Evolutionary conservation across 2,329 filamentous ascomycete genomes (phyloP), one percentile per base, ranked within the genome.

Genomic region (Furcasterigmium sp.): DNA sequence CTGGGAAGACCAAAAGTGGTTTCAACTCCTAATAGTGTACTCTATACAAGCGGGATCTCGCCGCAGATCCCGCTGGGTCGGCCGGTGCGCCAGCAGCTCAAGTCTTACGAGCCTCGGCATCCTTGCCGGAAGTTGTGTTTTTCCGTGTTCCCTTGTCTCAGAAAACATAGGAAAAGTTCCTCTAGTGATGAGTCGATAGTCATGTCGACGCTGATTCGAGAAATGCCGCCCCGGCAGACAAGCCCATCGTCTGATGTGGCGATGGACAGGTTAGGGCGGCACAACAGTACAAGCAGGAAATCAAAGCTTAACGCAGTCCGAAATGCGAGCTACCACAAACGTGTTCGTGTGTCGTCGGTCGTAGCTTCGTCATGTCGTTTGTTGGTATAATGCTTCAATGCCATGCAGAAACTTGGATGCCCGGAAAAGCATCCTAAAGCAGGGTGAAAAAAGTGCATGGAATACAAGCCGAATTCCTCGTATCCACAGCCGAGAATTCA

Each of bases 361-460:
- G 40, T 49, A 47, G 39, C 38, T 34, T 51, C 48, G 40, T 51
- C 17, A 49, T 43, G 40, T 49, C 48, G 47, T 49, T 25, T 47
- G 40, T 35, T 20, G 37, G 37, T 41, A 4, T 40, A 11, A 17
- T 40, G 38, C 38, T 40, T 30, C 18, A 29, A 19, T 32, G 23
- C 32, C 32, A 17, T 13, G 26, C 21, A 26, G 38, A 40, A 34
- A 20, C 38, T 25, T 20, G 38, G 29, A 20, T 30, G 28, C 26
- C 18, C 15, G 14, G 18, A 19, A 40, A 19, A 18, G 26, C 38
- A 30, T 11, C 29, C 37, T 19, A 32, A 21, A 15, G 32, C 17
- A 18, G 17, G 11, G 15, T 10, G 15, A 35, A 17, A 35, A 35
- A 17, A 35, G 15, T n/a, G 15, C n/a, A 17, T 35, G 15, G 32